A percentile compares a stretch with the other conserved stretches of the same genome.
Evolutionary conservation across 371 early-diverging fungal genomes (phyloP).

Genomic region (Mucor irregularis): DNA sequence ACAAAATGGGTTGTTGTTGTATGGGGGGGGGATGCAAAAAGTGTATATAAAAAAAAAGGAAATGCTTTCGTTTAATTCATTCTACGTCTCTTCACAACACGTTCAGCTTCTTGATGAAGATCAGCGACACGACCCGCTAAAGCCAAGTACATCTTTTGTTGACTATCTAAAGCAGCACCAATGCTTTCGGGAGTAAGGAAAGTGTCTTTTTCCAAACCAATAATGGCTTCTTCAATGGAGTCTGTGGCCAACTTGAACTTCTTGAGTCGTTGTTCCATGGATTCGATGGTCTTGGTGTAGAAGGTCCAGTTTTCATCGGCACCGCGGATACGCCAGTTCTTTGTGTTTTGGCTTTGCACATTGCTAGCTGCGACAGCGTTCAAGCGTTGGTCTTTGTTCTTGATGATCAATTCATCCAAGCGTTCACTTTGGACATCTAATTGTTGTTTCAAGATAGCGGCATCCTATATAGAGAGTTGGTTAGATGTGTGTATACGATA

Average conservation of each 20-base stretch:
- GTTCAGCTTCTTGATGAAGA: slow-evolving; percentile 18
- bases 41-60: too few relatives aligned
- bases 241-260: slow-evolving; percentile 3
- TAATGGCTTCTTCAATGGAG: slow-evolving; percentile 14
- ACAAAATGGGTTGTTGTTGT: too few relatives aligned
- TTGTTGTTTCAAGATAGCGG: slow-evolving; percentile 12
- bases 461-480: slow-evolving; percentile 13
- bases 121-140: slow-evolving; percentile 22
- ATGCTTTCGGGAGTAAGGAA: slow-evolving; percentile 2
- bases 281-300: slow-evolving; percentile 1
- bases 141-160: slow-evolving; percentile 12
- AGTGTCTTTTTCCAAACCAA: background rate
- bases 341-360: slow-evolving; percentile 9
- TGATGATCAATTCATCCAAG: slow-evolving; percentile 10
- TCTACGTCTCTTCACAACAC: slow-evolving; percentile 16
- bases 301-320: slow-evolving; percentile 21
- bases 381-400: slow-evolving; percentile 12
- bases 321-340: slow-evolving; percentile 20
- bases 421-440: slow-evolving; percentile 10
- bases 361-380: slow-evolving; percentile 13
- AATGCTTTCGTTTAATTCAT: background rate
- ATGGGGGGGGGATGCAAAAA: too few relatives aligned
- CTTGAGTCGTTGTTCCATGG: slow-evolving; percentile 6
- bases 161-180: slow-evolving; percentile 1
- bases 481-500: background rate